Conservation (phyloP, 441 rosid species). For the Codiaeum variegatum region DNA sequence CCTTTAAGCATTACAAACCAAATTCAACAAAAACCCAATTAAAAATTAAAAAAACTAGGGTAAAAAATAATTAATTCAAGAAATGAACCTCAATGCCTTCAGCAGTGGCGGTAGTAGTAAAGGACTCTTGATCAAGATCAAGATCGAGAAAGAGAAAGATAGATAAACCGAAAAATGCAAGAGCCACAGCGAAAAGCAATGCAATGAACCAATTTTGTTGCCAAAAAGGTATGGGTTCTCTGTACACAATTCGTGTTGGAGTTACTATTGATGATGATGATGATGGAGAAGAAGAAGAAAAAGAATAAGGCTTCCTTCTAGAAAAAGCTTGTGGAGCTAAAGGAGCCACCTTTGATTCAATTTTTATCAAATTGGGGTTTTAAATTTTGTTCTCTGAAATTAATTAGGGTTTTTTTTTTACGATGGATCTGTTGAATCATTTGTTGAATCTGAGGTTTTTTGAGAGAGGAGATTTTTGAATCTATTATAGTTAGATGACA, state of each 20-base stretch:
- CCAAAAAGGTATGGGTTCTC: slow-evolving; percentile 62
- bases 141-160: slow-evolving; percentile 63
- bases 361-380: not conserved
- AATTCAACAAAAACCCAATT: not conserved
- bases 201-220: slow-evolving; percentile 81
- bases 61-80: too few species aligned
- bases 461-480: not conserved
- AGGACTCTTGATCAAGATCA: slow-evolving; percentile 45
- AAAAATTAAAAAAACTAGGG: too few species aligned
- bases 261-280: slow-evolving; percentile 16
- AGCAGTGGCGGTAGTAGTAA: slow-evolving; percentile 41
- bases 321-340: slow-evolving; percentile 49
- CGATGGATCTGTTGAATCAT: not conserved
- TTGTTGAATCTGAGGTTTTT: too few species aligned
- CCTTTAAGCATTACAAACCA: not conserved
- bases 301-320: slow-evolving; percentile 45
- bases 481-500: slow-evolving; percentile 22
- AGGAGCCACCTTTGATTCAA: slow-evolving; percentile 68
- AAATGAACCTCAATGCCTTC: slow-evolving; percentile 65
- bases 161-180: slow-evolving; percentile 65
- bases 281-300: slow-evolving; percentile 16
- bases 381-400: not conserved
- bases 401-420: not conserved
- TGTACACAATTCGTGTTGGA: slow-evolving; percentile 31
- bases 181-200: slow-evolving; percentile 62